Percentiles rank a stretch among this genome's conserved stretches.
phyloP scores from a whole-genome alignment of 108 stramenopile genomes.

The Discostella stelligeroides region DNA sequence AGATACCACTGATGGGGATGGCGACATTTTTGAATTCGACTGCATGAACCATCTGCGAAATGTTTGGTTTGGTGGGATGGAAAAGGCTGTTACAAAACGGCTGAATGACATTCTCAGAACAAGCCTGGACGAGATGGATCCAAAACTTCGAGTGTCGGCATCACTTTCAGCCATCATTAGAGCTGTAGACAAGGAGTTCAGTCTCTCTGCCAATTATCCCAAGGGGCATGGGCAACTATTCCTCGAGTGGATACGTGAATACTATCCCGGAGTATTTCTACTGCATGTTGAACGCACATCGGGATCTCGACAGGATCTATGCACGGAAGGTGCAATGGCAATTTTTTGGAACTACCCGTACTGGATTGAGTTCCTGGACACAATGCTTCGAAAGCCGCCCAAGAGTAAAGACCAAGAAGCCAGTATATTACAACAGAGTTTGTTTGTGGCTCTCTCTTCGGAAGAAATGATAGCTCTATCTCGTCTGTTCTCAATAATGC shows the following conservation, averaged over 20 bases:
- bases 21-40: too few relatives aligned
- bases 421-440: conserved; percentile 21
- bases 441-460: conserved; percentile 21
- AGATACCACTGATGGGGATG: conserved; percentile 1
- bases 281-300: conserved; percentile 31
- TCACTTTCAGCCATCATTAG: too few relatives aligned
- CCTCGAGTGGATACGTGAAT: conserved; percentile 4
- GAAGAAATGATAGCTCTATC: conserved; percentile 27
- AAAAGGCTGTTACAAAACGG: too few relatives aligned
- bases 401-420: background rate
- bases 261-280: conserved; percentile 25
- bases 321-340: conserved; percentile 19
- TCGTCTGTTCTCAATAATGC: conserved; percentile 19
- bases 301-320: conserved; percentile 32
- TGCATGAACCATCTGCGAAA: conserved; percentile 4
- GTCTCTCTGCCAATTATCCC: conserved; percentile 36
- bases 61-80: too few relatives aligned
- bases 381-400: background rate
- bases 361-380: conserved; percentile 35
- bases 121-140: too few relatives aligned
- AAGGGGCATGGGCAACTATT: conserved; percentile 32
- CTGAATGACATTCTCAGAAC: too few relatives aligned
- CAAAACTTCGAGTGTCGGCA: too few relatives aligned
- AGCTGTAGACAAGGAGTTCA: too few relatives aligned
- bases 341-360: too few relatives aligned